Conservation (phyloP, 345 rosid genomes). For the Sisymbrium altissimum region DNA sequence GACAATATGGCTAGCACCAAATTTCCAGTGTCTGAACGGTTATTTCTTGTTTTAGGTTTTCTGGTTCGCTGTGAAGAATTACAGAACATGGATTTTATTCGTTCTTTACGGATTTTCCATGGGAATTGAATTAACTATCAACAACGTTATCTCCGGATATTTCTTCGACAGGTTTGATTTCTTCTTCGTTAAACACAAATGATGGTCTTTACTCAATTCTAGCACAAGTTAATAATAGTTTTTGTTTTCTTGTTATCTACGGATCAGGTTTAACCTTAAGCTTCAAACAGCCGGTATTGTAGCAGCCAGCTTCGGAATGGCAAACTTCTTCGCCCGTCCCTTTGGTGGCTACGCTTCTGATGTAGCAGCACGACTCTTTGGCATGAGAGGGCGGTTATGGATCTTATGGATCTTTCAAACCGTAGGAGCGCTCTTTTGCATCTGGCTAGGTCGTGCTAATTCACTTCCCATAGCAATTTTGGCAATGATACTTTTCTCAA, state of each 20-base stretch:
- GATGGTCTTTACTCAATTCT: background rate
- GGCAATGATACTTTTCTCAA: slow-evolving; percentile 73
- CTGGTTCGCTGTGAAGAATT: slow-evolving; percentile 62
- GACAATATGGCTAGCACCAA: too few species aligned
- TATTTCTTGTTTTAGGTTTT: slow-evolving; percentile 41
- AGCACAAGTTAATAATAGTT: background rate
- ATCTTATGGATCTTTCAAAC: slow-evolving; percentile 70
- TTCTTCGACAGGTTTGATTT: slow-evolving; percentile 63
- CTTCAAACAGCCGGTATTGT: slow-evolving; percentile 75
- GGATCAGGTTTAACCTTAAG: slow-evolving; percentile 57
- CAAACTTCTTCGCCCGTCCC: slow-evolving; percentile 71
- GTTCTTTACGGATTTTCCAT: slow-evolving; percentile 65
- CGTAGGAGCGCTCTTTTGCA: slow-evolving; percentile 64
- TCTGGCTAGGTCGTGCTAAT: slow-evolving; percentile 68
- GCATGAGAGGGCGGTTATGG: slow-evolving; percentile 89
- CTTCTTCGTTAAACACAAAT: background rate
- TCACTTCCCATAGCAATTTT: slow-evolving; percentile 64
- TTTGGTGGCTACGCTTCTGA: slow-evolving; percentile 76
- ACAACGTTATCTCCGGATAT: slow-evolving; percentile 64
- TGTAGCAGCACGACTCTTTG: slow-evolving; percentile 47
- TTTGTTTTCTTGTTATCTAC: slow-evolving; percentile 6
- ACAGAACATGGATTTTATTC: slow-evolving; percentile 70
- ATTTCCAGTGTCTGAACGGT: background rate
- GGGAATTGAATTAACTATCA: slow-evolving; percentile 68
- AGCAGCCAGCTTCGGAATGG: slow-evolving; percentile 86